phyloP scores from a whole-genome alignment of 176 grass and related monocot genomes.

The Carex myosuroides region DNA sequence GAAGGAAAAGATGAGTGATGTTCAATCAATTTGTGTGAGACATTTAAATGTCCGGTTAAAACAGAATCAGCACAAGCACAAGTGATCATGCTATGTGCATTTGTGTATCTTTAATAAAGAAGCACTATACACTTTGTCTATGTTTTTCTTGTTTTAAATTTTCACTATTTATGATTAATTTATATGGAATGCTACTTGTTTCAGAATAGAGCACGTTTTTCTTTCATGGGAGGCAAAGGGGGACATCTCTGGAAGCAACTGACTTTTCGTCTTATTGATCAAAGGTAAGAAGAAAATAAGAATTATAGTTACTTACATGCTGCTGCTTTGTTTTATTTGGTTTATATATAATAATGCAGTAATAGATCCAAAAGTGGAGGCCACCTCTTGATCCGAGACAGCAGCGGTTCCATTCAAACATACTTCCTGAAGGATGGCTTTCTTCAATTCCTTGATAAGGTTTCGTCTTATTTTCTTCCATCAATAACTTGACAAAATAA shows the following conservation, averaged over 20 bases:
- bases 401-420: conserved; percentile 35
- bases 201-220: conserved; percentile 95
- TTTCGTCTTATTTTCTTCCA: conserved; percentile 28
- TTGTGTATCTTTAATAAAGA: not conserved
- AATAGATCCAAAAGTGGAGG: conserved; percentile 62
- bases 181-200: conserved; percentile 24
- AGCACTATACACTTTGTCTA: not conserved
- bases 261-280: conserved; percentile 58
- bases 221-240: conserved; percentile 97
- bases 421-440: conserved; percentile 69
- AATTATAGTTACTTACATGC: not conserved
- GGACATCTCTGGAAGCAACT: conserved; percentile 89
- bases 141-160: not conserved
- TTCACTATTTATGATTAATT: not conserved
- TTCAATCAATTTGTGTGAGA: not conserved
- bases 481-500: not conserved
- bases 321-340: conserved; percentile 2
- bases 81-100: not conserved
- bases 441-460: conserved; percentile 79
- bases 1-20: not conserved
- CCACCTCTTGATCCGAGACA: conserved; percentile 49
- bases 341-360: conserved; percentile 14
- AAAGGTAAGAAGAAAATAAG: conserved; percentile 37
- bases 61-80: not conserved
- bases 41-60: not conserved